Percentiles rank a stretch among this genome's conserved stretches.
These are phyloP conservation scores for Fraxinus platypoda DNA, from an alignment of 305 asterid genomes.

Conservation along the genomic window DNA sequence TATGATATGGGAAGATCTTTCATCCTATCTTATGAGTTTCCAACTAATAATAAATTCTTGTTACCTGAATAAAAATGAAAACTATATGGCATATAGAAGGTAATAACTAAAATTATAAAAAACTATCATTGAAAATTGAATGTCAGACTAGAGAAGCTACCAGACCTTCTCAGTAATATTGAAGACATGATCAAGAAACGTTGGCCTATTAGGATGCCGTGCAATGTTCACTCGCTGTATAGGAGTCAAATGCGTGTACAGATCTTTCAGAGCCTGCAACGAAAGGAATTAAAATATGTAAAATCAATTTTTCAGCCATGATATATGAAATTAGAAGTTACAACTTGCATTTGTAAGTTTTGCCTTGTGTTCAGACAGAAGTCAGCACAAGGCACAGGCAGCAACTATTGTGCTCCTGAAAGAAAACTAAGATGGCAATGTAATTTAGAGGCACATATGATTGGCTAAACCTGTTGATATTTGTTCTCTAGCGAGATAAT, in stretches of 20 bases:
- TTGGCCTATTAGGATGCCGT: constrained; percentile 93
- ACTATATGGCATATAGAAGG: neutral
- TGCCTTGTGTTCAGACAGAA: neutral
- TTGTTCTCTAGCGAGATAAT: constrained; percentile 71
- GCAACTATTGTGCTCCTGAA: neutral
- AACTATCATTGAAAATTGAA: neutral
- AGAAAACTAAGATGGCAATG: constrained; percentile 3
- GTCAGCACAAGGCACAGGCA: constrained; percentile 4
- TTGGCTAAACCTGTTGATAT: constrained; percentile 71
- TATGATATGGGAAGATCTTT: constrained; percentile 7
- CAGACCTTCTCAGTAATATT: constrained; percentile 85
- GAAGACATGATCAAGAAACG: constrained; percentile 94
- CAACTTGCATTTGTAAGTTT: neutral
- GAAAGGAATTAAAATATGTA: constrained; percentile 5
- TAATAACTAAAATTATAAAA: neutral
- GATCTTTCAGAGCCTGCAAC: constrained; percentile 77
- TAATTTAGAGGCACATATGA: constrained; percentile 12
- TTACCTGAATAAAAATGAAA: neutral
- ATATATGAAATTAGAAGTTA: neutral
- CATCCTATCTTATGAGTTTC: neutral
- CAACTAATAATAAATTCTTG: neutral
- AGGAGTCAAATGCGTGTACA: constrained; percentile 80
- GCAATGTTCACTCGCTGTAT: constrained; percentile 92
- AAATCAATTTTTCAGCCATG: constrained; percentile 3
- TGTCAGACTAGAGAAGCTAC: constrained; percentile 21